phyloP scores from a whole-genome alignment of 1,139 yeast genomes.

The Nakaseomyces sp. region DNA sequence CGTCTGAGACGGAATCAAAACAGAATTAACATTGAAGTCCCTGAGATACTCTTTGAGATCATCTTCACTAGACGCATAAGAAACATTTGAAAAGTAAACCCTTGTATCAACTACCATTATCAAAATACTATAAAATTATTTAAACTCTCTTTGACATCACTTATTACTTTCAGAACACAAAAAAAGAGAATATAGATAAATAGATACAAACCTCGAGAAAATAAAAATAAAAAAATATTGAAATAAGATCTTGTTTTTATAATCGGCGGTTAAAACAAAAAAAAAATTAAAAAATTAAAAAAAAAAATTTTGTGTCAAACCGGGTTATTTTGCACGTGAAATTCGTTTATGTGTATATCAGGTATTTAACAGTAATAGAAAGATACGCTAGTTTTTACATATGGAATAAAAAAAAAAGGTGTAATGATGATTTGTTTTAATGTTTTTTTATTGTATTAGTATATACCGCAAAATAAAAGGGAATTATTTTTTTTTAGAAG shows the following conservation, averaged over 20 bases:
- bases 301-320: neutral
- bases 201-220: too few relatives aligned
- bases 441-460: neutral
- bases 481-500: too few relatives aligned
- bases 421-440: too few relatives aligned
- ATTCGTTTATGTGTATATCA: too few relatives aligned
- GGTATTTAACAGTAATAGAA: too few relatives aligned
- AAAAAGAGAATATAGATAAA: neutral
- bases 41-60: slow-evolving; percentile 41
- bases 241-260: neutral
- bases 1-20: slow-evolving; percentile 48
- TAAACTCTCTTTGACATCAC: too few relatives aligned
- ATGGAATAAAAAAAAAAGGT: too few relatives aligned
- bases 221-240: neutral
- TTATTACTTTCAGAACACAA: too few relatives aligned
- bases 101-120: slow-evolving; percentile 22
- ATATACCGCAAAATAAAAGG: neutral
- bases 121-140: too few relatives aligned
- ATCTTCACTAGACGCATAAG: slow-evolving; percentile 44
- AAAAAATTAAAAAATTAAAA: too few relatives aligned
- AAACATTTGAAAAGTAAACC: slow-evolving; percentile 45
- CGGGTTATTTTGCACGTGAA: neutral
- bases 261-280: neutral
- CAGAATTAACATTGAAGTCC: slow-evolving; percentile 32
- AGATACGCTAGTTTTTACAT: too few relatives aligned